These are phyloP conservation scores for Sonneratia caseolaris DNA, from an alignment of 345 rosid genomes.

Conservation along the genomic window DNA sequence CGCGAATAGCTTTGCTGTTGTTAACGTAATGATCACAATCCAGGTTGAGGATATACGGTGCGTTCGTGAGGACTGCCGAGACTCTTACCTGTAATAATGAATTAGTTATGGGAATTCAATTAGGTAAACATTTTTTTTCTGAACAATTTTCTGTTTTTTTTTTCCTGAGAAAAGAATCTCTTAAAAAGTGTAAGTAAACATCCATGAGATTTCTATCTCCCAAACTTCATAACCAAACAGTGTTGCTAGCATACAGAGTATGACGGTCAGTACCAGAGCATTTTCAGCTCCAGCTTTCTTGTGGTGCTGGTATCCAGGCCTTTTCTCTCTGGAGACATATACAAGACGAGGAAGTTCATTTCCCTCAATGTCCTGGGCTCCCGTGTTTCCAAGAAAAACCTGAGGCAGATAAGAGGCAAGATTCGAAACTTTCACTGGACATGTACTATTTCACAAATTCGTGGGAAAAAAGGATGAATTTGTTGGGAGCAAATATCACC, in stretches of 20 bases:
- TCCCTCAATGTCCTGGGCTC: slow-evolving; percentile 83
- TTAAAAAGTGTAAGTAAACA: no score
- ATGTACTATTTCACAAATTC: not conserved
- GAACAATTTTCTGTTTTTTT: no score
- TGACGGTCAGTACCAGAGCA: slow-evolving; percentile 51
- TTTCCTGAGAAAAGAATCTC: no score
- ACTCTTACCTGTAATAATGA: slow-evolving; percentile 63
- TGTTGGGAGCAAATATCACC: slow-evolving; percentile 23
- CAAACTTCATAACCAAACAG: not conserved
- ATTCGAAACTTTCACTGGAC: not conserved
- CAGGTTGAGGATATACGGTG: slow-evolving; percentile 96
- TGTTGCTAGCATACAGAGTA: not conserved
- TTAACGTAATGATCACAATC: slow-evolving; percentile 98
- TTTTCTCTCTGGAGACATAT: slow-evolving; percentile 92
- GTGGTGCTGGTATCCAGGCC: slow-evolving; percentile 98
- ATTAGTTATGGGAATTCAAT: not conserved
- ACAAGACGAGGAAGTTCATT: slow-evolving; percentile 93
- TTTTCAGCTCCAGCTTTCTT: slow-evolving; percentile 99
- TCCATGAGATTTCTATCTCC: not conserved
- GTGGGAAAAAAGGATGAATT: not conserved
- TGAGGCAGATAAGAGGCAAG: slow-evolving; percentile 10
- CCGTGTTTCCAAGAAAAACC: slow-evolving; percentile 89
- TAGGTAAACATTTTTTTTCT: no score
- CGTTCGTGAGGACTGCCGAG: slow-evolving; percentile 89
- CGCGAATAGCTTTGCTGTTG: slow-evolving; percentile 89